phyloP scores from a whole-genome alignment of 1,284 basidiomycete genomes.

The Cutaneotrichosporon mucoides region DNA sequence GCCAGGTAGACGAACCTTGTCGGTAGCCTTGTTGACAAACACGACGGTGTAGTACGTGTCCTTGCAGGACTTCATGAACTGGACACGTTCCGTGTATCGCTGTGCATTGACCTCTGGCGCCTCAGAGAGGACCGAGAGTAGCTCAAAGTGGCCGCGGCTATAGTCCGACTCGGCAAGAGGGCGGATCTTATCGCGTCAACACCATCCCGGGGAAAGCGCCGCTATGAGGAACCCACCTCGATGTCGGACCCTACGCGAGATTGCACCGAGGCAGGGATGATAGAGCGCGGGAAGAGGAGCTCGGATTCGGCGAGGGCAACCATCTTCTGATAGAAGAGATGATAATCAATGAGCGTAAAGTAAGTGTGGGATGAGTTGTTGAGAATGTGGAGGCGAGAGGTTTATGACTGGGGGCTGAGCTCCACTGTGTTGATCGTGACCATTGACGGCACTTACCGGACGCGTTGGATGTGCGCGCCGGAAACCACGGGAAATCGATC shows the following conservation, averaged over 20 bases:
- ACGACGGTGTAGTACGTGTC: constrained; percentile 80
- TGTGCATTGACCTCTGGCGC: constrained; percentile 67
- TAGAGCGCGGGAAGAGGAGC: constrained; percentile 32
- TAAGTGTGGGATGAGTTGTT: neutral
- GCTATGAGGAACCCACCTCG: constrained; percentile 17
- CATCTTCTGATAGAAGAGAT: constrained; percentile 5
- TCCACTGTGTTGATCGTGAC: too few relatives aligned
- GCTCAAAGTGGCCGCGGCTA: constrained; percentile 70
- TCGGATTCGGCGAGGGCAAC: constrained; percentile 13
- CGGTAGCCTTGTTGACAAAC: constrained; percentile 68
- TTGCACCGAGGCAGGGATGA: constrained; percentile 29
- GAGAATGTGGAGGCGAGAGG: neutral
- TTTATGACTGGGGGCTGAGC: neutral
- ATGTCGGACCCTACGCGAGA: constrained; percentile 30
- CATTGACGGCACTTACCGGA: neutral
- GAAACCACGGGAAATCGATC: too few relatives aligned
- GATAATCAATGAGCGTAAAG: neutral
- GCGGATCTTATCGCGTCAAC: constrained; percentile 58
- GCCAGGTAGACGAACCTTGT: constrained; percentile 49
- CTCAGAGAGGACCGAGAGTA: constrained; percentile 76
- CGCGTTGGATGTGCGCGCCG: neutral
- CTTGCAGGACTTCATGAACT: constrained; percentile 48
- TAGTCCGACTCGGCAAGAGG: constrained; percentile 89
- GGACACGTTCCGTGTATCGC: constrained; percentile 66
- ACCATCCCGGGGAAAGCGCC: neutral